Percentiles rank a stretch among this genome's conserved stretches.
Conservation (phyloP, 2,329 filamentous ascomycete genomes). For the Pseudocercospora ulei region DNA sequence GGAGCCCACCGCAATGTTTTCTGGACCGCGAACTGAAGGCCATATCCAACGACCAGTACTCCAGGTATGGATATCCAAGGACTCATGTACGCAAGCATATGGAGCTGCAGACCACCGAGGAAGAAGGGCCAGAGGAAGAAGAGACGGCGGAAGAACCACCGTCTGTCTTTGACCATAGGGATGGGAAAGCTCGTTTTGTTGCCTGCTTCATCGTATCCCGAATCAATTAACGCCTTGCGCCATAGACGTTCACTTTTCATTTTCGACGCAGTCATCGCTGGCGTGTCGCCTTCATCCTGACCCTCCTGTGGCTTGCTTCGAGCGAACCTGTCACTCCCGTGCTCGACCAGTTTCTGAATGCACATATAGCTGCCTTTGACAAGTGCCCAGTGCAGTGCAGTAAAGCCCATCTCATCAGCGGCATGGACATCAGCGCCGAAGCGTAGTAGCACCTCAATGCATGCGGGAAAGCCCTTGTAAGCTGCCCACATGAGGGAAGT, state of each 20-base stretch:
- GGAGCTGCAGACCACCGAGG: constrained; percentile 60
- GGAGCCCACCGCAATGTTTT: constrained; percentile 74
- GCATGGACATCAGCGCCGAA: constrained; percentile 94
- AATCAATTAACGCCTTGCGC: constrained; percentile 72
- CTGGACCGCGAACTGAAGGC: constrained; percentile 66
- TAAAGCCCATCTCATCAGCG: constrained; percentile 84
- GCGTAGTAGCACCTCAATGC: constrained; percentile 81
- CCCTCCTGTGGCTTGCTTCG: constrained; percentile 52
- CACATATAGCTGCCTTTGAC: constrained; percentile 86
- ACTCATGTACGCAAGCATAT: constrained; percentile 62
- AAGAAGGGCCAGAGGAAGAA: constrained; percentile 83
- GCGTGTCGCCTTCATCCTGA: constrained; percentile 68
- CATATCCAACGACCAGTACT: constrained; percentile 55
- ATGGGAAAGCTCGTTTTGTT: constrained; percentile 66
- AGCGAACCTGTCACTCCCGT: constrained; percentile 85
- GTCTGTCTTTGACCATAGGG: constrained; percentile 64
- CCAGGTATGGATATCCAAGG: constrained; percentile 68
- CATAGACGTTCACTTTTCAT: constrained; percentile 78
- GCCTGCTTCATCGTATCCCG: constrained; percentile 71
- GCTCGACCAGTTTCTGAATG: constrained; percentile 89
- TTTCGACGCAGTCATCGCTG: constrained; percentile 71
- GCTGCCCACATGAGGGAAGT: constrained; percentile 97
- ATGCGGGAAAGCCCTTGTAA: constrained; percentile 90
- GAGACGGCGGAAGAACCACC: constrained; percentile 69
- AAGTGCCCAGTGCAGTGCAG: constrained; percentile 88